phyloP scores from a whole-genome alignment of 2,329 filamentous ascomycete species.

The Clarireedia monteithiana region DNA sequence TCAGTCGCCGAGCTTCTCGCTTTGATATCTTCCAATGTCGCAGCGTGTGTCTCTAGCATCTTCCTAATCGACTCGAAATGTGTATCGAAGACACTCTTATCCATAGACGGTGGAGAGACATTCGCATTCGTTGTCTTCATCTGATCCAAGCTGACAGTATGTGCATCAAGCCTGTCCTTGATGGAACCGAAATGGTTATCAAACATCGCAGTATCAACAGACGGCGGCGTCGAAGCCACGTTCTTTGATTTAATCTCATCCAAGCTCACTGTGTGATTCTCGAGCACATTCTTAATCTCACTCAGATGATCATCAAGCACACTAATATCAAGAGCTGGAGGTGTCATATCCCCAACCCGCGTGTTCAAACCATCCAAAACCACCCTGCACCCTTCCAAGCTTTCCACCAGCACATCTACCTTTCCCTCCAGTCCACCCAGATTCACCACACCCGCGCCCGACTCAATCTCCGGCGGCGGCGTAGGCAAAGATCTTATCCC shows the following conservation, averaged over 20 bases:
- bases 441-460: neutral
- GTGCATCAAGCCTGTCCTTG: slow-evolving; percentile 11
- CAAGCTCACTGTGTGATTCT: slow-evolving; percentile 1
- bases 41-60: slow-evolving; percentile 3
- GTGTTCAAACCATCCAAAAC: neutral
- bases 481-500: slow-evolving; percentile 5
- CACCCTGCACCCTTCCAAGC: neutral
- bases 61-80: slow-evolving; percentile 14
- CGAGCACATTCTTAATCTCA: slow-evolving; percentile 4
- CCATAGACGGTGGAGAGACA: neutral
- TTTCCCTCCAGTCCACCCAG: slow-evolving; percentile 5
- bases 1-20: neutral
- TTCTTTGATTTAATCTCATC: slow-evolving; percentile 8
- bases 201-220: neutral
- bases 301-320: slow-evolving; percentile 16
- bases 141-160: slow-evolving; percentile 15
- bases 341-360: neutral
- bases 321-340: slow-evolving; percentile 5
- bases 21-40: slow-evolving; percentile 10
- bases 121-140: slow-evolving; percentile 12
- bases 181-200: neutral
- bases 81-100: slow-evolving; percentile 13
- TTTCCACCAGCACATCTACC: slow-evolving; percentile 6
- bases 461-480: neutral
- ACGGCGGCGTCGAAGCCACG: neutral